Evolutionary conservation across 805 yeast species (phyloP), one percentile per base, ranked within the genome.

Genomic region (Wickerhamomyces alni): DNA sequence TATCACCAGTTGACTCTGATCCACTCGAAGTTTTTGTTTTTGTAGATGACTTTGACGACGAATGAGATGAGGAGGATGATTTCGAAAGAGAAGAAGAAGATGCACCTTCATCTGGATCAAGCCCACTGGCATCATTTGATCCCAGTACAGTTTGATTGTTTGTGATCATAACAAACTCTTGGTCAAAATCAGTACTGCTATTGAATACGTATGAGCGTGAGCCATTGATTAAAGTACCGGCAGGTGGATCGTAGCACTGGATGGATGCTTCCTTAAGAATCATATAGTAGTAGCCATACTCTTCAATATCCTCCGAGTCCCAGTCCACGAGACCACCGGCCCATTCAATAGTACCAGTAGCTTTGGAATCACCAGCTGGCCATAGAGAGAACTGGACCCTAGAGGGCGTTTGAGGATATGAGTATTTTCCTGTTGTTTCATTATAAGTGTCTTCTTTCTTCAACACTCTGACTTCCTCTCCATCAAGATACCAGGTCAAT

Each of bases 321-420:
- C 97, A 89, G 66, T 86, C 69, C 45, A 89, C 77, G 22, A 47
- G 67, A 65, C 97, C 97, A 64, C 96, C 96, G 28, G 95, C 85
- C 89, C 89, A 88, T 41, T 70, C 82, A 45, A 75, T 69, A 12
- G 88, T 82, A 68, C 89, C 89, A 21, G 53, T 47, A 17, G 73
- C 75, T 52, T 70, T 72, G 24, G 67, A 46, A 45, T 63, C 70
- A 60, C 88, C 89, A 66, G 76, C 89, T 3, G 91, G 87, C 91
- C 91, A 83, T 41, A 83, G 57, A 4, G 89, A 83, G 38, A 82
- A 60, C 57, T 83, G 87, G 35, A 88, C 64, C 54, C 82, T 69
- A 37, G 87, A 64, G 10, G 91, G 91, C 1, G 91, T 82, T 61
- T 81, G 86, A 19, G 91, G 91, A 61, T 49, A 83, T 39, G 61